Evolutionary conservation across 1,139 yeast species (phyloP).

Genomic region (Saccharomycopsis hybrid): DNA sequence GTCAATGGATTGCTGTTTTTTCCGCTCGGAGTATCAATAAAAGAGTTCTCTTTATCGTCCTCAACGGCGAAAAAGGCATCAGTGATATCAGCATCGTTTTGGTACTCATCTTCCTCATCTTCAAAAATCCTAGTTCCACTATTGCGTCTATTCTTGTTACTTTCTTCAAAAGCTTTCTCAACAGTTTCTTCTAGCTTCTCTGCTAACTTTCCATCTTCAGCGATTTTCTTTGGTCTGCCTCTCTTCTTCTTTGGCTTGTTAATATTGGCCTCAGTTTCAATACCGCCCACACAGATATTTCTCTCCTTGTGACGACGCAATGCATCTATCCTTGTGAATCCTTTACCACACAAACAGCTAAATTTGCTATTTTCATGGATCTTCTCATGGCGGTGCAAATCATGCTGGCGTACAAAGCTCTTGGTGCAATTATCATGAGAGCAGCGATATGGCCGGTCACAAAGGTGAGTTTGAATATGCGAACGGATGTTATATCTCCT

Average conservation of each 20-base stretch:
- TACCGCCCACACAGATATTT: conserved; percentile 72
- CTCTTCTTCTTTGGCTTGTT: conserved; percentile 28
- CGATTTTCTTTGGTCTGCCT: conserved; percentile 27
- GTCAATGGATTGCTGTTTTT: conserved; percentile 14
- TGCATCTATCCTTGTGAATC: conserved; percentile 86
- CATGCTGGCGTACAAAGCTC: conserved; percentile 85
- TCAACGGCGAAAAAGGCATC: conserved; percentile 7
- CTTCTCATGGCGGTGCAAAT: conserved; percentile 81
- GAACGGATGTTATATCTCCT: conserved; percentile 92
- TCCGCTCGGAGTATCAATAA: conserved; percentile 3
- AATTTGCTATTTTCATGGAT: conserved; percentile 68
- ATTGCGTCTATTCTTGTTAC: not conserved
- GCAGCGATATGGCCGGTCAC: conserved; percentile 82
- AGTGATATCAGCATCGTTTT: not conserved
- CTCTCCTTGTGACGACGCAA: conserved; percentile 73
- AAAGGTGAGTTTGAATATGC: conserved; percentile 93
- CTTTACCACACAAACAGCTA: conserved; percentile 86
- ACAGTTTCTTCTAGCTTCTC: conserved; percentile 14
- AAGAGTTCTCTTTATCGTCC: conserved; percentile 18
- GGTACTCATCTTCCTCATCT: not conserved
- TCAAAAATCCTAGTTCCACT: not conserved
- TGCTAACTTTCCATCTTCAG: conserved; percentile 3
- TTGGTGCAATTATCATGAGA: conserved; percentile 52
- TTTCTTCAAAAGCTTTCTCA: conserved; percentile 2
- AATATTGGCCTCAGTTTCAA: conserved; percentile 33